Percentiles rank a stretch among this genome's conserved stretches.
phyloP scores from a whole-genome alignment of 2,329 filamentous ascomycete genomes.

The Thermomyces lanuginosus region DNA sequence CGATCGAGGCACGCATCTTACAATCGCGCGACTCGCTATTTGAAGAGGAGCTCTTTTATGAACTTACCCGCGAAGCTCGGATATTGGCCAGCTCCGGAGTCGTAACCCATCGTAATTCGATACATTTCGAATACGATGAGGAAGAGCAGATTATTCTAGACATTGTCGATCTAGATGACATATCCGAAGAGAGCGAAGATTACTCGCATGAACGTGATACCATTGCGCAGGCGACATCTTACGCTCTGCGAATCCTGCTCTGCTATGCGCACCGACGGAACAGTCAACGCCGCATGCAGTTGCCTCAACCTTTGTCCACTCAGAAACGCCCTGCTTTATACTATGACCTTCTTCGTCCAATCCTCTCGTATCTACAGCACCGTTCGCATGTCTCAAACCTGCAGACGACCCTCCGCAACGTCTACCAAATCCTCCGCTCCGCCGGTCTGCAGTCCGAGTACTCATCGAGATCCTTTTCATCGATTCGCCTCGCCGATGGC shows the following conservation, averaged over 20 bases:
- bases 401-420: constrained; percentile 16
- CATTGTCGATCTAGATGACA: constrained; percentile 43
- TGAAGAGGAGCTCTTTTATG: constrained; percentile 69
- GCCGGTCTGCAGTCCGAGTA: constrained; percentile 18
- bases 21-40: constrained; percentile 36
- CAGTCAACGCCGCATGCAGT: constrained; percentile 46
- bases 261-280: constrained; percentile 64
- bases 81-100: constrained; percentile 56
- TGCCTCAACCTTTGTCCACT: constrained; percentile 40
- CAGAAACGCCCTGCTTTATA: constrained; percentile 34
- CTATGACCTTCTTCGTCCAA: constrained; percentile 43
- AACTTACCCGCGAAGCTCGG: constrained; percentile 68
- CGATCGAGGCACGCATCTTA: constrained; percentile 21
- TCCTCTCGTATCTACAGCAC: constrained; percentile 40
- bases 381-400: constrained; percentile 19
- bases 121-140: constrained; percentile 40
- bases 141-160: constrained; percentile 49
- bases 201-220: constrained; percentile 7
- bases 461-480: constrained; percentile 13
- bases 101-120: constrained; percentile 40
- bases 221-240: constrained; percentile 49
- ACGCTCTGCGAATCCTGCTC: constrained; percentile 59
- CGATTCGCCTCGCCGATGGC: not conserved
- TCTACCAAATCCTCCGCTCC: constrained; percentile 16
- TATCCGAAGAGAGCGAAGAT: constrained; percentile 16